phyloP scores from a whole-genome alignment of 345 rosid species.

The Aethionema arabicum region DNA sequence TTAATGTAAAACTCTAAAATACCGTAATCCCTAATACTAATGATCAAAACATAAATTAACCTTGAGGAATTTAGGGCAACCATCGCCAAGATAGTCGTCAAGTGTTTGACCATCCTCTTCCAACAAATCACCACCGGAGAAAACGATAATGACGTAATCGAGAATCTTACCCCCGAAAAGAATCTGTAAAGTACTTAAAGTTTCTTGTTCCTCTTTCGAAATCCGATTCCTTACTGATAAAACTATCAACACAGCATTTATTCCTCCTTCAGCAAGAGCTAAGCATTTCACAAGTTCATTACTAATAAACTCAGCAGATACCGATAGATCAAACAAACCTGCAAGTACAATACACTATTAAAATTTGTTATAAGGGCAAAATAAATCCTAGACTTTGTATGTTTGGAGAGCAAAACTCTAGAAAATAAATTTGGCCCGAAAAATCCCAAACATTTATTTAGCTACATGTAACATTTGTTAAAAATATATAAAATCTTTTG shows the following conservation, averaged over 20 bases:
- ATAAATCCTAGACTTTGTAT: too few relatives aligned
- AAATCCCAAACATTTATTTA: too few relatives aligned
- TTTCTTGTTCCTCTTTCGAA: slow-evolving; percentile 67
- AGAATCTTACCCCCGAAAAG: slow-evolving; percentile 66
- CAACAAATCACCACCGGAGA: slow-evolving; percentile 84
- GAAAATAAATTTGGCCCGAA: too few relatives aligned
- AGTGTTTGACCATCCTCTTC: slow-evolving; percentile 62
- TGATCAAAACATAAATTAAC: too few relatives aligned
- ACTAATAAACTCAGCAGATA: slow-evolving; percentile 57
- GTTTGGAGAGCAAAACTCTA: too few relatives aligned
- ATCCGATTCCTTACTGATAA: slow-evolving; percentile 53
- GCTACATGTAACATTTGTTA: too few relatives aligned
- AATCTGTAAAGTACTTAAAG: slow-evolving; percentile 52
- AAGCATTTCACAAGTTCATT: slow-evolving; percentile 70
- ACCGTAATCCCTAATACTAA: too few relatives aligned
- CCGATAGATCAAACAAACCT: slow-evolving; percentile 73
- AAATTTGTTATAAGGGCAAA: too few relatives aligned
- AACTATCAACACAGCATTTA: slow-evolving; percentile 67
- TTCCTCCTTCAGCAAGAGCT: slow-evolving; percentile 65
- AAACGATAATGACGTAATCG: slow-evolving; percentile 69
- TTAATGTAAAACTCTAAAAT: too few relatives aligned
- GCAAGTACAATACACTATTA: slow-evolving; percentile 6
- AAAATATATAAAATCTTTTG: too few relatives aligned
- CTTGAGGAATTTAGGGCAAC: slow-evolving; percentile 32
- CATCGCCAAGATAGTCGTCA: slow-evolving; percentile 46